These are phyloP conservation scores for Candida verbasci DNA, from an alignment of 805 yeast genomes.

Conservation along the genomic window DNA sequence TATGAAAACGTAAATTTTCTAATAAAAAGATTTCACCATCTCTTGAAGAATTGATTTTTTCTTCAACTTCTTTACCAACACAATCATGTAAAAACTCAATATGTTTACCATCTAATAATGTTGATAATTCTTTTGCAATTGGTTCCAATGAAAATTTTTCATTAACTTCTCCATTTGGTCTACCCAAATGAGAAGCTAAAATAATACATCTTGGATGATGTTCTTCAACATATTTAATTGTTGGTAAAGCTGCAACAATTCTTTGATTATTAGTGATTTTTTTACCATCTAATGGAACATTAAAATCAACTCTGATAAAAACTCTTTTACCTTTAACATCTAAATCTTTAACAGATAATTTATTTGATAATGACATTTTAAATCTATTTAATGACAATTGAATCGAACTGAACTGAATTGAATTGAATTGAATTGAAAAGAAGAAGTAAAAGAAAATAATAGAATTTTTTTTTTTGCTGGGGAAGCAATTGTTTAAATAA, in stretches of 20 bases:
- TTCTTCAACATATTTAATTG: slow-evolving; percentile 91
- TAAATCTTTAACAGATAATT: slow-evolving; percentile 89
- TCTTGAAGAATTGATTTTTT: slow-evolving; percentile 66
- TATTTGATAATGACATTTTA: slow-evolving; percentile 85
- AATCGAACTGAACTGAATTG: not conserved
- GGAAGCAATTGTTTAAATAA: too few relatives aligned
- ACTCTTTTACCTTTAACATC: slow-evolving; percentile 88
- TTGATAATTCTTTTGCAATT: slow-evolving; percentile 83
- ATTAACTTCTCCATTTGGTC: slow-evolving; percentile 93
- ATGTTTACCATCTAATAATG: slow-evolving; percentile 56
- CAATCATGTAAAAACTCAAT: slow-evolving; percentile 85
- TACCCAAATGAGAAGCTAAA: slow-evolving; percentile 96
- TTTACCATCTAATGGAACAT: slow-evolving; percentile 91
- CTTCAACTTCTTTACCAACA: slow-evolving; percentile 89
- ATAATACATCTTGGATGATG: slow-evolving; percentile 87
- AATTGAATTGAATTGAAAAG: not conserved
- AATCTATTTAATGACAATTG: too few relatives aligned
- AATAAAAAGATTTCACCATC: slow-evolving; percentile 83
- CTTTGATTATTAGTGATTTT: slow-evolving; percentile 99
- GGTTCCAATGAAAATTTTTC: slow-evolving; percentile 91
- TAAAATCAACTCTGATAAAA: slow-evolving; percentile 97
- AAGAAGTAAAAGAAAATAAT: not conserved
- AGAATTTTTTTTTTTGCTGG: too few relatives aligned
- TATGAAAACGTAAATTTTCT: slow-evolving; percentile 98
- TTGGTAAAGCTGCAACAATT: slow-evolving; percentile 98